A percentile compares a stretch with the other conserved stretches of the same genome.
Evolutionary conservation across 129 eudicot species (phyloP).

Genomic region (Scalesia atractyloides): DNA sequence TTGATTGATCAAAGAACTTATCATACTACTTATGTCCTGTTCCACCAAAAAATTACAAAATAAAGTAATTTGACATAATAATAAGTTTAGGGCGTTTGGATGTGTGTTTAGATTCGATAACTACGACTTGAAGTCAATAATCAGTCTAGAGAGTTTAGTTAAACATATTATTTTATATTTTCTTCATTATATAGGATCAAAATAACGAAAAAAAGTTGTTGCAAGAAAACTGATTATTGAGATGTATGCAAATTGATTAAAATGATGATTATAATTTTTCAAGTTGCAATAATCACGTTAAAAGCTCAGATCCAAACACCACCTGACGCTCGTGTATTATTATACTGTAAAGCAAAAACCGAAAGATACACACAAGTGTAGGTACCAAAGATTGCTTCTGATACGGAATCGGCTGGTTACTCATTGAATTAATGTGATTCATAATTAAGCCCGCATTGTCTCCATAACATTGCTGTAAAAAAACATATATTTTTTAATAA

Average conservation of each 20-base stretch:
- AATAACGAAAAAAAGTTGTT: neutral
- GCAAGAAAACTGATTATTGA: neutral
- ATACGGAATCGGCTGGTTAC: constrained; percentile 22
- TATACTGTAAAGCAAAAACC: neutral
- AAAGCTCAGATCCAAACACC: constrained; percentile 10
- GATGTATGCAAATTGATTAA: neutral
- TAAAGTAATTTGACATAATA: constrained; percentile 1
- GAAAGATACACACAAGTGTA: constrained; percentile 34
- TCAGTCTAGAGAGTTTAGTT: neutral
- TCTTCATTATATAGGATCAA: neutral
- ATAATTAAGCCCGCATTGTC: constrained; percentile 28
- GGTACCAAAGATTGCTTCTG: constrained; percentile 47
- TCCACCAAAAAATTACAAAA: constrained; percentile 15
- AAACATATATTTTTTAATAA: constrained; percentile 1
- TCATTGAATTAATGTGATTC: constrained; percentile 31
- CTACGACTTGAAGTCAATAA: constrained; percentile 2
- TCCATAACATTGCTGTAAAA: constrained; percentile 37
- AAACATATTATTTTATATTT: neutral
- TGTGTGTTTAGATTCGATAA: neutral
- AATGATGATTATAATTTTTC: neutral
- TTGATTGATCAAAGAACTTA: constrained; percentile 35
- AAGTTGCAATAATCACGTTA: constrained; percentile 7
- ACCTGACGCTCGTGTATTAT: neutral
- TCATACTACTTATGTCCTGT: constrained; percentile 43
- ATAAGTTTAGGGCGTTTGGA: constrained; percentile 14